phyloP scores from a whole-genome alignment of 1,284 basidiomycete species.

The Melampsora larici-populina region DNA sequence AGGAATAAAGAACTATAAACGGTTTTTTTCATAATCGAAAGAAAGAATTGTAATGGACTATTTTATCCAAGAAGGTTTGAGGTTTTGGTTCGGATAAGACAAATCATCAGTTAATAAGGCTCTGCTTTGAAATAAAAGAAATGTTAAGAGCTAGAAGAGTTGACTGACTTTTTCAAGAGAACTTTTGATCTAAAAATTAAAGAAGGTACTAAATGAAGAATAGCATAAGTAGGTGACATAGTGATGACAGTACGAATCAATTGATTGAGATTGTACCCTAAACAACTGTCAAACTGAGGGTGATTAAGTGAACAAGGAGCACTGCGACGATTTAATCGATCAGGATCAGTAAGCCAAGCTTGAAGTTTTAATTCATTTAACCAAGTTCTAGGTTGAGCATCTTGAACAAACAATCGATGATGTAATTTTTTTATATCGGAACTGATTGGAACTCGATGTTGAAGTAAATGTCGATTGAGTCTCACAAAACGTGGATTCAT shows the following conservation, averaged over 20 bases:
- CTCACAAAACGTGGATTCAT: constrained; percentile 24
- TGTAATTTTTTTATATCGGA: constrained; percentile 1
- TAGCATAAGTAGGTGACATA: constrained; percentile 40
- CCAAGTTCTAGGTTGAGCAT: constrained; percentile 18
- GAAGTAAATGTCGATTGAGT: constrained; percentile 22
- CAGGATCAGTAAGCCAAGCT: constrained; percentile 18
- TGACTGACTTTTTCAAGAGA: constrained; percentile 25
- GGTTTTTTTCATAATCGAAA: constrained; percentile 23
- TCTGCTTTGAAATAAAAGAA: neutral
- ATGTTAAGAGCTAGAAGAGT: neutral
- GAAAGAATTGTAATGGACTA: constrained; percentile 33
- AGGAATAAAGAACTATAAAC: constrained; percentile 26
- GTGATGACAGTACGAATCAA: constrained; percentile 10
- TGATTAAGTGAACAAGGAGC: constrained; percentile 36
- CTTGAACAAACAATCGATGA: constrained; percentile 13
- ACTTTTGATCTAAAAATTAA: constrained; percentile 37
- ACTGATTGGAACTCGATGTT: neutral
- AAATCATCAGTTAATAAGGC: too few species aligned
- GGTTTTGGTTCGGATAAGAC: too few species aligned
- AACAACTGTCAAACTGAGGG: constrained; percentile 25
- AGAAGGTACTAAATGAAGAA: constrained; percentile 35
- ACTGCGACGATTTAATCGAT: neutral
- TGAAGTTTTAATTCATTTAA: constrained; percentile 22
- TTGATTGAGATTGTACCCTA: constrained; percentile 3
- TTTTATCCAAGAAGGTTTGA: too few species aligned